Conservation (phyloP, 192 early-diverging fungal species). For the Coemansia pectinata region DNA sequence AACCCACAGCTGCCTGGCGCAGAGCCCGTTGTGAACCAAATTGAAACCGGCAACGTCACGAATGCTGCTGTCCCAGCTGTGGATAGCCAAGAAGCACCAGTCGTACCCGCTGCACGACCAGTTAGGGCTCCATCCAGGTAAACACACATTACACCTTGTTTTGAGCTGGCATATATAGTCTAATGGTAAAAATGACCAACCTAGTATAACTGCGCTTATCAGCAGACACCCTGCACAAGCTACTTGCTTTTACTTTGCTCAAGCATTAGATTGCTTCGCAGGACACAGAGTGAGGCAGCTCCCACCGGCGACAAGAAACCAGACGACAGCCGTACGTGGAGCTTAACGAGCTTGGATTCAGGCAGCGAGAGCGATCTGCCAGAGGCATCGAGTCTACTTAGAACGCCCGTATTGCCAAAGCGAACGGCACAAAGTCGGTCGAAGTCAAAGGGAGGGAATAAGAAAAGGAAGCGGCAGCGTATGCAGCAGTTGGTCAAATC, state of each 20-base stretch:
- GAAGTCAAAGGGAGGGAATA: neutral
- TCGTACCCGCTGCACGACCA: neutral
- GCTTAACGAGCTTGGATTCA: slow-evolving; percentile 6
- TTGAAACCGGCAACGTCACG: neutral
- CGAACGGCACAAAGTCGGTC: neutral
- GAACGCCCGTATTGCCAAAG: slow-evolving; percentile 2
- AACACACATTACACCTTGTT: neutral
- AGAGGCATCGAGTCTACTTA: slow-evolving; percentile 38
- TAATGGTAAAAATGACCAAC: neutral
- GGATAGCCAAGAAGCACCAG: neutral
- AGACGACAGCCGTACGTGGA: neutral
- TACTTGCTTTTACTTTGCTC: neutral
- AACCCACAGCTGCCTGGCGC: neutral
- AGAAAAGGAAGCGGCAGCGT: neutral
- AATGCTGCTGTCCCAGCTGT: neutral
- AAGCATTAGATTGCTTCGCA: slow-evolving; percentile 12
- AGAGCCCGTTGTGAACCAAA: neutral
- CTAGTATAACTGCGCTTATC: neutral
- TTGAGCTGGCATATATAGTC: neutral
- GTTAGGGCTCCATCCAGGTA: neutral
- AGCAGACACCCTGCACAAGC: neutral
- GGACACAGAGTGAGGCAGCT: slow-evolving; percentile 26
- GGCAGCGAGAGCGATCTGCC: slow-evolving; percentile 52
- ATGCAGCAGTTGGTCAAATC: slow-evolving; percentile 21
- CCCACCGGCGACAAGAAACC: neutral